A percentile compares a stretch with the other conserved stretches of the same genome.
These are phyloP conservation scores for Salicornia ramosissima DNA, from an alignment of 148 eudicot species.

Conservation along the genomic window DNA sequence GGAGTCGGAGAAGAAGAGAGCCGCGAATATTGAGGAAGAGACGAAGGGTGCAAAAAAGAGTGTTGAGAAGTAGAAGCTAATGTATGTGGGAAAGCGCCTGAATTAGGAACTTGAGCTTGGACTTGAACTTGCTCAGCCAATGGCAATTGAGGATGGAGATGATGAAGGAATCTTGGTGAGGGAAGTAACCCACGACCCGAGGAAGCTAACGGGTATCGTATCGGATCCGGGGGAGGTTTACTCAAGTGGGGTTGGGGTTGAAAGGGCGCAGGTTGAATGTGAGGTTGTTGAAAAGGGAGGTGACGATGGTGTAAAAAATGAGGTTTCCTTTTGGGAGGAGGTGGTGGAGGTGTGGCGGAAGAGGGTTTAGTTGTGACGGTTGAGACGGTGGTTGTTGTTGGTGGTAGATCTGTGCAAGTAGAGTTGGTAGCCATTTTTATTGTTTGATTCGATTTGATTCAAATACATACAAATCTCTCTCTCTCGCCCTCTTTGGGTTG, in stretches of 20 bases:
- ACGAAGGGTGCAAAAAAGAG: slow-evolving; percentile 3
- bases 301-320: not conserved
- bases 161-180: not conserved
- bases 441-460: no score
- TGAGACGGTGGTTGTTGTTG: not conserved
- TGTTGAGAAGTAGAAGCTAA: not conserved
- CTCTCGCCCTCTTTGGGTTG: no score
- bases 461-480: no score
- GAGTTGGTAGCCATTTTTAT: not conserved
- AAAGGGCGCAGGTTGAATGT: not conserved
- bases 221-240: not conserved
- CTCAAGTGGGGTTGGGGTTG: not conserved
- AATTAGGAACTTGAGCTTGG: not conserved
- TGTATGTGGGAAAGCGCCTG: not conserved
- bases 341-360: not conserved
- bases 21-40: not conserved
- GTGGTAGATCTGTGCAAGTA: not conserved
- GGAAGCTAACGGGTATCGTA: slow-evolving; percentile 18
- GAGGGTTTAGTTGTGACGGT: not conserved
- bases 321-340: not conserved
- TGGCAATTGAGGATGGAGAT: not conserved
- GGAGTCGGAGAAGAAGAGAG: not conserved
- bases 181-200: slow-evolving; percentile 16
- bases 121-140: not conserved
- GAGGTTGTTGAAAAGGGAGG: not conserved